These are phyloP conservation scores for Russula abietina DNA, from an alignment of 768 basidiomycete genomes.

Conservation along the genomic window DNA sequence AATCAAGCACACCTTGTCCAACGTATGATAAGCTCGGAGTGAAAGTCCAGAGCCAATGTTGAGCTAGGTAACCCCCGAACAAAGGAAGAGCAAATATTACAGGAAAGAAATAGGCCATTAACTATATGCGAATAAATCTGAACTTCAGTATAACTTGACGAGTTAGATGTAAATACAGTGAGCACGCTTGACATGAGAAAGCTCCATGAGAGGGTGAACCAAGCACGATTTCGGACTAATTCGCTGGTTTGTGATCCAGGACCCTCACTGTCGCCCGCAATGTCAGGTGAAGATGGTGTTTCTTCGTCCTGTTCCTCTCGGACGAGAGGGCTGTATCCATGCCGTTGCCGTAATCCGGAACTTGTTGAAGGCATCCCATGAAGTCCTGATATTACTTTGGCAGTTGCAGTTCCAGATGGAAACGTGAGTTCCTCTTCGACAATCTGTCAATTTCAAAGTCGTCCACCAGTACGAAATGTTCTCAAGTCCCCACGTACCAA, in stretches of 20 bases:
- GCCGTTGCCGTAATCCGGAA: slow-evolving; percentile 46
- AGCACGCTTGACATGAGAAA: slow-evolving; percentile 68
- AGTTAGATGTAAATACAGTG: slow-evolving; percentile 52
- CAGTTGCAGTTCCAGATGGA: slow-evolving; percentile 93
- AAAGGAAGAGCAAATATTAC: slow-evolving; percentile 81
- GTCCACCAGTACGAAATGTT: not conserved
- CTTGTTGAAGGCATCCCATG: slow-evolving; percentile 66
- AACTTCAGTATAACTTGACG: slow-evolving; percentile 4
- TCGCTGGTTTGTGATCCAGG: slow-evolving; percentile 37
- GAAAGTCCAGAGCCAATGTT: slow-evolving; percentile 90
- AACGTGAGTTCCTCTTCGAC: slow-evolving; percentile 92
- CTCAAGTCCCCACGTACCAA: slow-evolving; percentile 50
- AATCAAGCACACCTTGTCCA: slow-evolving; percentile 61
- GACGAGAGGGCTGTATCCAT: slow-evolving; percentile 47
- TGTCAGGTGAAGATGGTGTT: slow-evolving; percentile 16
- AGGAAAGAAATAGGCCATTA: slow-evolving; percentile 85
- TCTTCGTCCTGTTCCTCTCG: slow-evolving; percentile 33
- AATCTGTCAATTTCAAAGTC: slow-evolving; percentile 45
- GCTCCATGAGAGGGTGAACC: slow-evolving; percentile 71
- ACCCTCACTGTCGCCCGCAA: slow-evolving; percentile 24
- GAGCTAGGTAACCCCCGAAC: slow-evolving; percentile 77
- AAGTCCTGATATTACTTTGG: slow-evolving; percentile 87
- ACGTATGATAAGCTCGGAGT: slow-evolving; percentile 89
- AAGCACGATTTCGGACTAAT: slow-evolving; percentile 59
- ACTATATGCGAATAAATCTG: slow-evolving; percentile 38